Base-by-base conservation (phyloP, 2,329 filamentous ascomycete genomes). In the Celoporthe dispersa region DNA sequence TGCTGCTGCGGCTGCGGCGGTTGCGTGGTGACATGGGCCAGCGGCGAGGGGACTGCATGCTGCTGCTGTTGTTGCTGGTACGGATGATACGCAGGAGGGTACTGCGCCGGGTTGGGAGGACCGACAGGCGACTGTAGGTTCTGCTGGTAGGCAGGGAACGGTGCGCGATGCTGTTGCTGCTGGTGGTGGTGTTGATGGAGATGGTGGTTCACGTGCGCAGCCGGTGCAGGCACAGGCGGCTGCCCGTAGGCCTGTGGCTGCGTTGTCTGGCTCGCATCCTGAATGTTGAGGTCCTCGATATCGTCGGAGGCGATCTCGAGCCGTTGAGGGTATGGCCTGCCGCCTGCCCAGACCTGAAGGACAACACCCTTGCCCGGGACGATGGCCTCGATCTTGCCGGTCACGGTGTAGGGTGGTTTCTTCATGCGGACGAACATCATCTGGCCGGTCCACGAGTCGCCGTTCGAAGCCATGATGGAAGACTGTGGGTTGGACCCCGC, bases 1-100 rank as follows among this genome's bases (percentile, higher is more conserved):
- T 79, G 73, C 74, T 75, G 68, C 60, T 31, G 48, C 35, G 61
- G 61, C 35, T 68, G 66, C 35, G 53, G n/a, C 53, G 64, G 14
- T 60, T 66, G 69, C 35, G 64, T 19, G 19, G 62, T n/a, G 8
- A 39, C 28, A n/a, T 39, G 64, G 28, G 64, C 39, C 25, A 53
- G 51, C 28, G 33, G 22, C 68, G 69, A 31, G 61, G 19, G 59
- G 37, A 64, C 37, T 25, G 7, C 22, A 35, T 60, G 60, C 63
- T 31, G 63, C 28, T 37, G 66, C 37, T 28, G 60, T 31, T 37
- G 71, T 16, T n/a, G 69, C 41, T 44, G 59, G 63, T 35, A 71
- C 33, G 28, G 22, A 35, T 66, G 64, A 14, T 39, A 39, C 6
- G 39, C 35, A 44, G 53, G 53, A 33, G 63, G 25, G 9, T 59